Percentiles rank a stretch among this genome's conserved stretches.
Conservation (phyloP, 176 grass and related monocot species). For the Triticum timopheevii region DNA sequence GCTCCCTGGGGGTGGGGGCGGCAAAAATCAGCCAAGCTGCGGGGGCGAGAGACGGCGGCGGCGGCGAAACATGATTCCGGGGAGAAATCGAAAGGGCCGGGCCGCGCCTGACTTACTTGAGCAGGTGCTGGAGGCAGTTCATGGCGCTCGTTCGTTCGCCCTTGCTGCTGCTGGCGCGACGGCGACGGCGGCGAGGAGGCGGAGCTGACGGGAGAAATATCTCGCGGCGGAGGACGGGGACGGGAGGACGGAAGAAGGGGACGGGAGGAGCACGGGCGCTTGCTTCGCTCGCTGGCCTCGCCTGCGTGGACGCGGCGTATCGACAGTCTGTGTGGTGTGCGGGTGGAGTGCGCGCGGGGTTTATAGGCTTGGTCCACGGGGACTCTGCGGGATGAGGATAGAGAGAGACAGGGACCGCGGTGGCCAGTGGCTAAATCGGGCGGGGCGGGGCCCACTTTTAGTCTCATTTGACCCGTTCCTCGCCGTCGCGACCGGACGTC, state of each 20-base stretch:
- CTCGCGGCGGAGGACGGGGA: background rate
- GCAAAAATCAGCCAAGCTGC: background rate
- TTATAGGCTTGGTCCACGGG: conserved; percentile 17
- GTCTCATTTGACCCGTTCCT: conserved; percentile 36
- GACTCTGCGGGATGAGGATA: background rate
- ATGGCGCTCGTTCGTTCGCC: no score
- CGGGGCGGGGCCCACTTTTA: conserved; percentile 24
- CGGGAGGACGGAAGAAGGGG: background rate
- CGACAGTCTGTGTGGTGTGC: background rate
- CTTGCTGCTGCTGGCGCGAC: no score
- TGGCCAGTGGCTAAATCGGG: conserved; percentile 32
- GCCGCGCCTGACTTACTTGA: conserved; percentile 44
- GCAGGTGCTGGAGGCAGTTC: conserved; percentile 65
- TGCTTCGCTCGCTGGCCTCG: background rate
- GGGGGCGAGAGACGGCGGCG: background rate
- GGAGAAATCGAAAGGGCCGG: background rate
- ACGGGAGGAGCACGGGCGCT: background rate
- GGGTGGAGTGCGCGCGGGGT: background rate
- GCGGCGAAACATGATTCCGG: background rate
- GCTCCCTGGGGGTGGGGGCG: conserved; percentile 29
- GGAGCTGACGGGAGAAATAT: background rate
- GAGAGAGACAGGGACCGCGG: background rate
- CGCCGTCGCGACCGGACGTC: background rate
- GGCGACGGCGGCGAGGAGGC: background rate
- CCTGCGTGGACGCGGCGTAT: conserved; percentile 30